These are phyloP conservation scores for Thalassiosira mediterranea DNA, from an alignment of 352 stramenopile species.

Conservation along the genomic window DNA sequence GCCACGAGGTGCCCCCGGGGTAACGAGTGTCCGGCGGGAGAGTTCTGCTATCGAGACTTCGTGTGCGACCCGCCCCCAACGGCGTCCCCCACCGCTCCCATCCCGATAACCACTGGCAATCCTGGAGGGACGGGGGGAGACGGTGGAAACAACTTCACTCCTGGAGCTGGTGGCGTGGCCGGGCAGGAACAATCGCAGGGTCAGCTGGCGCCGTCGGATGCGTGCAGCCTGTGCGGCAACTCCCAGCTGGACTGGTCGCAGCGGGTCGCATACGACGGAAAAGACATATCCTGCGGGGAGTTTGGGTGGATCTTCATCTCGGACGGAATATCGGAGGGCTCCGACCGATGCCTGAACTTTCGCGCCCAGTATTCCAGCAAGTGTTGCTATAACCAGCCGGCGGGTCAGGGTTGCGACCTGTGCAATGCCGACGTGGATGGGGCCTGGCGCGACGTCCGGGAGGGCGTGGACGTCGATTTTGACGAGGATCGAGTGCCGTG, in stretches of 20 bases:
- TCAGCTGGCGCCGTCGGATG: neutral
- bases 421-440: slow-evolving; percentile 21
- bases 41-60: slow-evolving; percentile 45
- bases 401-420: slow-evolving; percentile 33
- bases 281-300: slow-evolving; percentile 33
- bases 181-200: neutral
- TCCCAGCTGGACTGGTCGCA: slow-evolving; percentile 18
- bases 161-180: neutral
- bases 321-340: slow-evolving; percentile 24
- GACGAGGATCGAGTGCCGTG: slow-evolving; percentile 33
- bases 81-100: neutral
- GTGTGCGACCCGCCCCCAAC: slow-evolving; percentile 44
- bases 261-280: slow-evolving; percentile 25
- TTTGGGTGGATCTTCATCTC: slow-evolving; percentile 39
- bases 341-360: slow-evolving; percentile 19
- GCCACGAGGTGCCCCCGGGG: slow-evolving; percentile 13
- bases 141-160: neutral
- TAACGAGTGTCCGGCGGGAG: slow-evolving; percentile 22
- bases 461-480: slow-evolving; percentile 19
- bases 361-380: slow-evolving; percentile 22
- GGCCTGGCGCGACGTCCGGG: slow-evolving; percentile 11
- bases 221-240: slow-evolving; percentile 30
- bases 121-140: neutral
- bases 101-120: neutral
- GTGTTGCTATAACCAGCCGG: slow-evolving; percentile 18